Conservation (phyloP, 1,139 yeast species). For the Geotrichum fermentans region DNA sequence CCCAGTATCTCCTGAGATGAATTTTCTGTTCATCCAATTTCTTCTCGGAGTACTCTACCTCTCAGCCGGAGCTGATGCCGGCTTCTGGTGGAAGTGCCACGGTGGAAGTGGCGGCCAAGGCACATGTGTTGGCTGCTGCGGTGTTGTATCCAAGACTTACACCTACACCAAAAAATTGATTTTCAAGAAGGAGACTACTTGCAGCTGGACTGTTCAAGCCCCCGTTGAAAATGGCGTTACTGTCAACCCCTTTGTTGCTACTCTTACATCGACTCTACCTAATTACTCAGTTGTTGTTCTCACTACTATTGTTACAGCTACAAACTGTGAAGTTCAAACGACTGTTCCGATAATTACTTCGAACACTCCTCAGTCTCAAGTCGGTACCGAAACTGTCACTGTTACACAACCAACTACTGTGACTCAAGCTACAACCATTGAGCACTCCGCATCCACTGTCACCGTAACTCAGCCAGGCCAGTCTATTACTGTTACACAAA, state of each 20-base stretch:
- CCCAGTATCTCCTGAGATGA: constrained; percentile 7
- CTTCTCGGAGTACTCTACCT: constrained; percentile 18
- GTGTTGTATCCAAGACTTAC: constrained; percentile 26
- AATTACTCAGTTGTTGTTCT: constrained; percentile 19
- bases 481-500: constrained; percentile 6
- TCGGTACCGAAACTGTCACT: constrained; percentile 1
- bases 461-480: constrained; percentile 1
- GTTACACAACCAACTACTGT: constrained; percentile 3
- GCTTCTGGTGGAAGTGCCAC: constrained; percentile 26
- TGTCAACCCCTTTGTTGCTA: constrained; percentile 29
- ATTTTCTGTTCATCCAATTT: constrained; percentile 11
- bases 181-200: constrained; percentile 21
- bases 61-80: constrained; percentile 23
- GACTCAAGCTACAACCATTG: background rate
- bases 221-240: constrained; percentile 27
- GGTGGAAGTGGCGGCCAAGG: constrained; percentile 26
- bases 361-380: background rate
- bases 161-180: constrained; percentile 25
- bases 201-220: constrained; percentile 32
- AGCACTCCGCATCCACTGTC: background rate
- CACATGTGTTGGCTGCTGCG: constrained; percentile 30
- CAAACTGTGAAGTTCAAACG: constrained; percentile 5
- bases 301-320: constrained; percentile 16
- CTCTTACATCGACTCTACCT: constrained; percentile 29
- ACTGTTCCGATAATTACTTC: background rate